Evolutionary conservation across 352 stramenopile genomes (phyloP), one percentile per base, ranked within the genome.

Genomic region (Peronospora belbahrii): DNA sequence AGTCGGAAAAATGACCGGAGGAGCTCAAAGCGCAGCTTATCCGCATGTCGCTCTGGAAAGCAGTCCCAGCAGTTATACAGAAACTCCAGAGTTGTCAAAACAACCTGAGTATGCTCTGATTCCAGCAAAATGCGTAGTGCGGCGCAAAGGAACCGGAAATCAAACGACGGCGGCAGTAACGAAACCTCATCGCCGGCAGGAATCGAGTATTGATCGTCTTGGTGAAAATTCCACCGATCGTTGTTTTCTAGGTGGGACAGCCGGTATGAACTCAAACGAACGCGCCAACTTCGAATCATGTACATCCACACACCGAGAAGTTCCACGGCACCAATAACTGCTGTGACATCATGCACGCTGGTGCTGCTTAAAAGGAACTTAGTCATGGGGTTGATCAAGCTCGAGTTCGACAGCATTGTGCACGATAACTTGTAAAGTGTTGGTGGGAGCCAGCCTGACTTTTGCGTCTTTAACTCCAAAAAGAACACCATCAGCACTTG

Each of bases 11-110:
- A 94, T 10, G 73, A 84, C 41, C 82, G 65, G 5, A 90, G 56
- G 17, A 94, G 51, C 45, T 94, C 83, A 37, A 74, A 90, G 2
- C 83, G 78, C 2, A 94, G 52, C 22, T 94, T 94, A 32, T 94
- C 83, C 1, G 83, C 83, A 56, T 94, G 83, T 10, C 83, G 74
- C 48, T 94, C 83, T 1, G 83, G 83, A 20, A 94, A 94, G 47
- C 78, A 90, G 54, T 94, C 83, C 83, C 83, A 94, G 39, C 79
- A 89, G 25, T 94, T 94, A 62, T 94, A 94, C 20, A 94, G 48
- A 42, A 94, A 91, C 46, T 94, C 83, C 23, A 94, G 52, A 0
- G 83, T 94, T 13, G 83, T 92, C 15, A 94, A 52, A 8, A 91
- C 76, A 8, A 94, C 82, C 28, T 94, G 83, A 0, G 81, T 92